Evolutionary conservation across 768 basidiomycete genomes (phyloP), one percentile per base, ranked within the genome.

Genomic region (Boletus reticuloceps): DNA sequence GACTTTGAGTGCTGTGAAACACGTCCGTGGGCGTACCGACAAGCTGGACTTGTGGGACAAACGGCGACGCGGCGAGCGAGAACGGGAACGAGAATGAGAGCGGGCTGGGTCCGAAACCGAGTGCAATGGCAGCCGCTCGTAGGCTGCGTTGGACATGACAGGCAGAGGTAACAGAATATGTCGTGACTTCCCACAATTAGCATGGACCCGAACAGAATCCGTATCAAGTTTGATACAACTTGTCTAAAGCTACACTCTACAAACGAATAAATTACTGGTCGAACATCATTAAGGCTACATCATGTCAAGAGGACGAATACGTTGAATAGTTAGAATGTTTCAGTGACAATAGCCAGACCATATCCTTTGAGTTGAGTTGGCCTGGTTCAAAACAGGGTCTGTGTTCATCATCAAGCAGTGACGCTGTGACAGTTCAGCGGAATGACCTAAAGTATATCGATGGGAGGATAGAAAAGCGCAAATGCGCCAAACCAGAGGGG

Each of bases 81-180:
- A 63, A 57, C 62, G 61, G 39, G 61, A 61, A 49, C 60, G 63
- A 47, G 59, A 58, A 43, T 44, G 51, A 47, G 51, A 55, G 32
- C 63, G 65, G 14, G 67, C 40, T 62, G 65, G 56, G 65, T 73
- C 53, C 68, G 64, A 71, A 58, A 66, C 64, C 22, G 74, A 74
- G 67, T 80, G 80, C 73, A 81, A 74, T 32, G 82, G 81, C 13
- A 81, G 72, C 47, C 79, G 76, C 60, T 79, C 79, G 68, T 81
- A 77, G 48, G 71, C 72, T 54, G 64, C 66, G 55, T 73, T 70
- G 38, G 74, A 72, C 79, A 77, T 70, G 58, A n/a, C 53, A 27
- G 36, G 11, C 1, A 5, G 19, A 44, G n/a, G 51, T 17, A 49
- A 34, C 47, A 38, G 31, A 45, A 9, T n/a, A n/a, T n/a, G n/a